Percentiles rank a stretch among this genome's conserved stretches.
Evolutionary conservation across 75 land plant species (phyloP).

Genomic region (Selaginella moellendorffii): DNA sequence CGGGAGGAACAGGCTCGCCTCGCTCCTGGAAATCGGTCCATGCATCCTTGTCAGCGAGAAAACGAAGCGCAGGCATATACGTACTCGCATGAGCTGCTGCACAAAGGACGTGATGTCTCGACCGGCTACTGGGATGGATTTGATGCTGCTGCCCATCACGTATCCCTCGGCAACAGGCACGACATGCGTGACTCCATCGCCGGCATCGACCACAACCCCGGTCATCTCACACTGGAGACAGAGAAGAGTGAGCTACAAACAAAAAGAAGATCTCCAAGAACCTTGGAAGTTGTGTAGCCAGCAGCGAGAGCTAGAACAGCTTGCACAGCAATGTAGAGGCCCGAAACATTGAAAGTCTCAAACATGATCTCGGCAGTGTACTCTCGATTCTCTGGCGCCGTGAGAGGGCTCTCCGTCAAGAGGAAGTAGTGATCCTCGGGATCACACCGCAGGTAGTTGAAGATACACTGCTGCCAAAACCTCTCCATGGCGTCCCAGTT

Average conservation of each 20-base stretch:
- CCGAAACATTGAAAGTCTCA: conserved; percentile 98
- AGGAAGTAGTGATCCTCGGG: conserved; percentile 97
- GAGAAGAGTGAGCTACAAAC: too few relatives aligned
- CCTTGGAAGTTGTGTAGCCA: conserved; percentile 98
- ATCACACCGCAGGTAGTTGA: conserved; percentile 91
- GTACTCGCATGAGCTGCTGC: conserved; percentile 89
- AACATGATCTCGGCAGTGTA: conserved; percentile 99
- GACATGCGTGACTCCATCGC: conserved; percentile 92
- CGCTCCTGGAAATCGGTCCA: conserved; percentile 85
- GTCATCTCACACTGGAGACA: conserved; percentile 93
- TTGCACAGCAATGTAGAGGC: conserved; percentile 95
- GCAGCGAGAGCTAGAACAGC: conserved; percentile 98
- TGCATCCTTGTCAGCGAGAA: too few relatives aligned
- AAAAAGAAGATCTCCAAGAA: too few relatives aligned
- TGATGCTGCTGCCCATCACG: conserved; percentile 97
- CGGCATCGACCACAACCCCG: conserved; percentile 96
- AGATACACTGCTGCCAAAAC: conserved; percentile 99
- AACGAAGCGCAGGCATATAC: neutral
- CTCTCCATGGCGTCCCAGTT: conserved; percentile 99
- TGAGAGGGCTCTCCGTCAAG: conserved; percentile 91
- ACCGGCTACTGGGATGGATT: conserved; percentile 89
- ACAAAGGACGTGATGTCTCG: conserved; percentile 78
- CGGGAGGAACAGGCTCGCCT: conserved; percentile 88
- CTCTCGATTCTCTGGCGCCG: conserved; percentile 93
- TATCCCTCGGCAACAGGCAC: conserved; percentile 99